Conservation (phyloP, 2,329 filamentous ascomycete species). For the Stachybotrys chartarum region DNA sequence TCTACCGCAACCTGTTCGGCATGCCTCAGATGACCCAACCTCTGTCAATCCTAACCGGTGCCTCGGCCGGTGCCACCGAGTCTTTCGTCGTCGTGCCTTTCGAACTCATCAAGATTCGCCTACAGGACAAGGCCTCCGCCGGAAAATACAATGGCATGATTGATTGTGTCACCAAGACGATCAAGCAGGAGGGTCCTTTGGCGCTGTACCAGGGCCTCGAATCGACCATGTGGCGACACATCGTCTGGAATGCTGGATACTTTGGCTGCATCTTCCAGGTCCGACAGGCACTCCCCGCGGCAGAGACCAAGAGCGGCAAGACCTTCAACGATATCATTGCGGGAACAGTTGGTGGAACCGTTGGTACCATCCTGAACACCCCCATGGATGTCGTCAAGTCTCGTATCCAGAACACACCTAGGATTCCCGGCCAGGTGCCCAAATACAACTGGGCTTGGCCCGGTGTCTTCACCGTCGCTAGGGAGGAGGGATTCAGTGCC, state of each 20-base stretch:
- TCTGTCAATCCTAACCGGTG: constrained; percentile 87
- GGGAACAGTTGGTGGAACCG: constrained; percentile 79
- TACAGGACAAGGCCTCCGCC: constrained; percentile 91
- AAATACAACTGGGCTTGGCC: constrained; percentile 99
- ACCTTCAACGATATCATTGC: constrained; percentile 84
- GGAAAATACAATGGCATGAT: constrained; percentile 79
- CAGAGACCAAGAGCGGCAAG: constrained; percentile 72
- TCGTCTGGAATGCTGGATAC: constrained; percentile 85
- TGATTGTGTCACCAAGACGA: constrained; percentile 74
- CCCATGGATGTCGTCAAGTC: constrained; percentile 98
- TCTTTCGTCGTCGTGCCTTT: constrained; percentile 96
- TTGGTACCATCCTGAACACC: constrained; percentile 87
- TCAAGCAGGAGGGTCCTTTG: constrained; percentile 74
- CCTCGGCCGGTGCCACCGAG: constrained; percentile 91
- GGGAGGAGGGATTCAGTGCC: constrained; percentile 85
- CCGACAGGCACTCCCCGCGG: constrained; percentile 71
- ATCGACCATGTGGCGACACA: constrained; percentile 93
- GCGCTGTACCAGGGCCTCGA: constrained; percentile 96
- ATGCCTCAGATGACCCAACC: constrained; percentile 83
- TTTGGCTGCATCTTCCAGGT: constrained; percentile 99
- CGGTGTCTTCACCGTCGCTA: constrained; percentile 75
- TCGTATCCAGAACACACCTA: constrained; percentile 89
- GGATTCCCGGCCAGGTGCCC: constrained; percentile 69
- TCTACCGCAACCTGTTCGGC: constrained; percentile 85
- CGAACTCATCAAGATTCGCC: constrained; percentile 95